A percentile compares a stretch with the other conserved stretches of the same genome.
phyloP scores from a whole-genome alignment of 1,284 basidiomycete species.

The Fistulinella cinereoalba region DNA sequence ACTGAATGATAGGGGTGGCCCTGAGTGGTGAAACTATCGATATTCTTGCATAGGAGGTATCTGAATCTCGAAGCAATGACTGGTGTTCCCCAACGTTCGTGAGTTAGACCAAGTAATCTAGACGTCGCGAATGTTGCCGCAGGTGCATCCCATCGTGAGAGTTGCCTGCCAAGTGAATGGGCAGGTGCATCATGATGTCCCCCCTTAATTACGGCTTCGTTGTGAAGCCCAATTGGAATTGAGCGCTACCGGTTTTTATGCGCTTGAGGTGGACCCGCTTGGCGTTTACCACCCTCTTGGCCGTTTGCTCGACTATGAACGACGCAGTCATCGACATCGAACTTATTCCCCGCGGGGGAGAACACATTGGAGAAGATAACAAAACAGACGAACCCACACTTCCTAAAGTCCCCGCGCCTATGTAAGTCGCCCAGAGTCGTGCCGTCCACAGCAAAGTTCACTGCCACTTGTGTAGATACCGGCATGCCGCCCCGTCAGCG shows the following conservation, averaged over 20 bases:
- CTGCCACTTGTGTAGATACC: conserved; percentile 22
- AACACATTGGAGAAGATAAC: conserved; percentile 10
- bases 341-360: not conserved
- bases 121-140: too few species aligned
- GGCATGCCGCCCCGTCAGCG: conserved; percentile 37
- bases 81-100: too few species aligned
- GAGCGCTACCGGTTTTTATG: conserved; percentile 10
- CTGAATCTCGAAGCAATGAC: too few species aligned
- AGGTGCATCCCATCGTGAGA: too few species aligned
- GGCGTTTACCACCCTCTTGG: not conserved
- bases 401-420: conserved; percentile 26
- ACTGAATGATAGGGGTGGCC: too few species aligned
- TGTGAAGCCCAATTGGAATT: not conserved
- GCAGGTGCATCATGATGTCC: not conserved
- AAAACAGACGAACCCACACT: conserved; percentile 19
- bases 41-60: too few species aligned
- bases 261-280: not conserved
- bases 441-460: not conserved
- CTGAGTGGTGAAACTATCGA: too few species aligned
- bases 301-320: conserved; percentile 15
- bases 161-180: not conserved
- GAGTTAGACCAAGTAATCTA: too few species aligned
- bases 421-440: conserved; percentile 20
- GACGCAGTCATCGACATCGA: conserved; percentile 13
- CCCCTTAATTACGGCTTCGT: conserved; percentile 12